A percentile compares a stretch with the other conserved stretches of the same genome.
Conservation (phyloP, 2,329 filamentous ascomycete genomes). For the Penicillium sp. region DNA sequence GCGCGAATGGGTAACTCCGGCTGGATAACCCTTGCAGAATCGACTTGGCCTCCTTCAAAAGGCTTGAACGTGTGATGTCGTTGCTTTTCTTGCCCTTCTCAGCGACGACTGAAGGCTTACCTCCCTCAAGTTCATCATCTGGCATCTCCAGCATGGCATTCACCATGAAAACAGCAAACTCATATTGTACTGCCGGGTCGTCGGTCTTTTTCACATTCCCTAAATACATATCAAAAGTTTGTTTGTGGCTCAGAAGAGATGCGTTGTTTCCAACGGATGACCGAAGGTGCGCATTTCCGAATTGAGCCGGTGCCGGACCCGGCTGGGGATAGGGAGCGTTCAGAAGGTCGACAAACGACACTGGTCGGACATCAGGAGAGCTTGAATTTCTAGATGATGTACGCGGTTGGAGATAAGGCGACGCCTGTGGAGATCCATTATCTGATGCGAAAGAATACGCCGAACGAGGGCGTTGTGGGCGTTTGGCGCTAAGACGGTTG, state of each 20-base stretch:
- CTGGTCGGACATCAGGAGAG: constrained; percentile 63
- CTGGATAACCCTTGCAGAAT: constrained; percentile 87
- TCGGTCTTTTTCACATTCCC: constrained; percentile 97
- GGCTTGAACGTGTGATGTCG: constrained; percentile 62
- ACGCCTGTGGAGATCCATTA: constrained; percentile 58
- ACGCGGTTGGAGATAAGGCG: constrained; percentile 53
- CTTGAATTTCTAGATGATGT: constrained; percentile 57
- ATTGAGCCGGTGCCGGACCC: constrained; percentile 63
- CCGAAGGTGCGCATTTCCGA: constrained; percentile 83
- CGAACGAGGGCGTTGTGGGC: constrained; percentile 72
- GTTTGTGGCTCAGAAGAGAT: constrained; percentile 85
- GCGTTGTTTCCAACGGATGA: constrained; percentile 85
- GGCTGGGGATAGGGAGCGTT: constrained; percentile 81
- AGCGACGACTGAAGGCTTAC: constrained; percentile 26
- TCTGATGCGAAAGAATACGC: constrained; percentile 78
- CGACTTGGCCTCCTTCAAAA: constrained; percentile 84
- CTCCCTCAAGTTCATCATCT: constrained; percentile 50
- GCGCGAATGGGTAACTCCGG: constrained; percentile 91
- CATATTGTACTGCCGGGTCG: constrained; percentile 88
- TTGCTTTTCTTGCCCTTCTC: constrained; percentile 34
- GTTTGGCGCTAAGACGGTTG: constrained; percentile 64
- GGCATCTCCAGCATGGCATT: constrained; percentile 83
- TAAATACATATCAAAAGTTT: constrained; percentile 97
- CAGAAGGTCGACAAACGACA: constrained; percentile 66
- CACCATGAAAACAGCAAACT: constrained; percentile 93